These are phyloP conservation scores for Corchorus olitorius DNA, from an alignment of 345 rosid genomes.

Conservation along the genomic window DNA sequence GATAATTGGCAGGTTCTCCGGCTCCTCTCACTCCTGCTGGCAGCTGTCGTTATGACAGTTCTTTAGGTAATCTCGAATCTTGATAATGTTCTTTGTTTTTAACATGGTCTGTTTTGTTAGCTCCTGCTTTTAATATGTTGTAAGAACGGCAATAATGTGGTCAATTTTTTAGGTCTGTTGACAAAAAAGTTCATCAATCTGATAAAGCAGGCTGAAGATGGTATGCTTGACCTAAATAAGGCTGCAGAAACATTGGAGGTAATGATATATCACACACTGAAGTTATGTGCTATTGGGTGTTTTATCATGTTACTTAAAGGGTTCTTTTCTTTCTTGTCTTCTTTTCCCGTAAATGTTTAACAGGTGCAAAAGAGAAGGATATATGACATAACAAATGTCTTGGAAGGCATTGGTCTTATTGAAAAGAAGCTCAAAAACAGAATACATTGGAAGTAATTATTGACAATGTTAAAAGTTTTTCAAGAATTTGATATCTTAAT, in stretches of 20 bases:
- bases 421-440: conserved; percentile 94
- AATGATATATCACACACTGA: conserved; percentile 14
- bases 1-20: conserved; percentile 70
- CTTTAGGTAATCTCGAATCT: conserved; percentile 65
- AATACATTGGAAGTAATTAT: conserved; percentile 87
- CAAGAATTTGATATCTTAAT: conserved; percentile 25
- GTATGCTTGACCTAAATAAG: conserved; percentile 82
- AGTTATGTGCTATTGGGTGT: conserved; percentile 3
- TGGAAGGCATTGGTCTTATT: conserved; percentile 98
- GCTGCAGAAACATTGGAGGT: conserved; percentile 96
- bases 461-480: conserved; percentile 25
- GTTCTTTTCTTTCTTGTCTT: neutral
- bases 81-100: conserved; percentile 14
- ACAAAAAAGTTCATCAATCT: conserved; percentile 87
- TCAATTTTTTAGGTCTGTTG: conserved; percentile 67
- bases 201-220: conserved; percentile 84
- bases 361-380: conserved; percentile 96
- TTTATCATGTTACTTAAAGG: conserved; percentile 4
- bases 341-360: conserved; percentile 16
- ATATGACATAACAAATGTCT: conserved; percentile 96
- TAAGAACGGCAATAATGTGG: conserved; percentile 22
- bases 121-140: conserved; percentile 12
- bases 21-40: conserved; percentile 74
- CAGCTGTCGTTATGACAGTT: conserved; percentile 96
- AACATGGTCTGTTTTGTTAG: neutral